phyloP scores from a whole-genome alignment of 2,329 filamentous ascomycete species.

The Aspergillus nomiae region DNA sequence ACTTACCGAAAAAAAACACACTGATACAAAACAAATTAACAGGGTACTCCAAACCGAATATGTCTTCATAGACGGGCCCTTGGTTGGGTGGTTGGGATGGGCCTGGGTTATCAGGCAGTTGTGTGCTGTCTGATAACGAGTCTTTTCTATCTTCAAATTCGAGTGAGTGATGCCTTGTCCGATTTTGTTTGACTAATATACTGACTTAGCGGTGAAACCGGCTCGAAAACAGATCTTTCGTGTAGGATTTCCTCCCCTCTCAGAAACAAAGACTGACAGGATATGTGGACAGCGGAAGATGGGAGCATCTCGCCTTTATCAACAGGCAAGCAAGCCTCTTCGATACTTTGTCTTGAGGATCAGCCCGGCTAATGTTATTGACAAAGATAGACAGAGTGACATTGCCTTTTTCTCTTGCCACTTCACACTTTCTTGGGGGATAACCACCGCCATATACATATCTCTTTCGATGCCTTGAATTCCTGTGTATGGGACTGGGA shows the following conservation, averaged over 20 bases:
- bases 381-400: background rate
- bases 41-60: background rate
- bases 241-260: background rate
- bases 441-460: background rate
- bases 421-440: background rate
- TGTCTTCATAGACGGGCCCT: slow-evolving; percentile 6
- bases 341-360: background rate
- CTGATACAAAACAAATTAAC: background rate
- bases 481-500: background rate
- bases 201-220: background rate
- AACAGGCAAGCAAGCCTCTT: background rate
- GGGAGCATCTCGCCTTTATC: background rate
- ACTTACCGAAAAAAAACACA: background rate
- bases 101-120: slow-evolving; percentile 19
- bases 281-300: background rate
- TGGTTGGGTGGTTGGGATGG: slow-evolving; percentile 22
- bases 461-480: background rate
- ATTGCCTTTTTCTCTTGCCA: background rate
- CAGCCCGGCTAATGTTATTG: background rate
- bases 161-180: background rate
- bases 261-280: background rate
- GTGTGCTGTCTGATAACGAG: slow-evolving; percentile 7
- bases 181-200: background rate
- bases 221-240: background rate
- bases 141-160: background rate